Base-by-base conservation (phyloP, 768 basidiomycete species). In the Trametes gibbosa region DNA sequence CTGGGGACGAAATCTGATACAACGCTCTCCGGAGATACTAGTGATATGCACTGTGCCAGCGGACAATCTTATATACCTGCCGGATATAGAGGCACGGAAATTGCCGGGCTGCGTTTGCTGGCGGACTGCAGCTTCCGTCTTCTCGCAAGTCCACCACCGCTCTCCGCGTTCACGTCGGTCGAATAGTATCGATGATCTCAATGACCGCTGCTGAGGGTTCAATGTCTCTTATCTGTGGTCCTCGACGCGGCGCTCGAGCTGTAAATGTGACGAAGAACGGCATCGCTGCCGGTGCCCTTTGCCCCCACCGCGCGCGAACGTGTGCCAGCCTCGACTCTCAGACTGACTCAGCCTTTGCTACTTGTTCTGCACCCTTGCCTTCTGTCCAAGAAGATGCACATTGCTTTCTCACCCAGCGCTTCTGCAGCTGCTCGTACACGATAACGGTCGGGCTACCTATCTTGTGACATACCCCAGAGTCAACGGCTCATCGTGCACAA, bases 371-470 rank as follows among this genome's bases (percentile, higher is more conserved):
- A 6, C 51, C 29, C 17, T 10, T 10, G 6, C 5, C 34, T 37
- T 39, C 34, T 9, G 10, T 37, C 17, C 19, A 50, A 9, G 3
- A 29, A 2, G 17, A 4, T 37, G 21, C 3, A 16, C 34, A 27
- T 2, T 27, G 4, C n/a, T n/a, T 41, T 56, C 55, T 37, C 55
- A 56, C 55, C 39, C 16, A 29, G 17, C 34, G 55, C 47, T 56
- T 56, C 55, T 56, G 13, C 34, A 37, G 10, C 21, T 0, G n/a
- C 55, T 49, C 55, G 39, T 16, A 35, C 55, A 43, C 55, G 55
- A 50, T 56, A 56, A 56, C 35, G 10, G 5, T 16, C 3, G 12
- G 13, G 24, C 2, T 24, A 27, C 29, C 29, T 14, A 40, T 56
- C 55, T 50, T 40, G 55, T 56, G 47, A 49, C 34, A 47, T 17